Evolutionary conservation across 2,329 filamentous ascomycete genomes (phyloP), one percentile per base, ranked within the genome.

Genomic region (Fusarium sp.): DNA sequence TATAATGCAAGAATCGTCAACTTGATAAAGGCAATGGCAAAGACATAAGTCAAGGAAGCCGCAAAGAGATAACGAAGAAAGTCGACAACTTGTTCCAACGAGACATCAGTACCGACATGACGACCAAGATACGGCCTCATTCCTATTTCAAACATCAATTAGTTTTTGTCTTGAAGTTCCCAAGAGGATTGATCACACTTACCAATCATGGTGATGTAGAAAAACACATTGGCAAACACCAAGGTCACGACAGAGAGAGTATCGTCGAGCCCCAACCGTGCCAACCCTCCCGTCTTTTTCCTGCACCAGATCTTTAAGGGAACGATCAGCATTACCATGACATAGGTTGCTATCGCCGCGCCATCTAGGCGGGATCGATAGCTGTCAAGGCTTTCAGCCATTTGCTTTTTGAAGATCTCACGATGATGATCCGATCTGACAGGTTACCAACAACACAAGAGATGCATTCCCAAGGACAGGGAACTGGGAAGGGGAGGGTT

Each of bases 201-300:
- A 14, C 51, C 51, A 13, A 55, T 33, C 51, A 55, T 55, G 31
- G 51, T 40, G 31, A 55, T 23, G 33, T 40, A 55, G 51, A 55
- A 55, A 16, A 55, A 55, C 9, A 55, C 51, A 40, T 55, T 55
- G 13, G 20, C 51, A 55, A 55, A 55, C 20, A 38, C 51, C 51
- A 55, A 14, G 4, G 51, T 55, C 4, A 55, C 18, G 6, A 55
- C 51, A 6, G 51, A 36, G 51, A 55, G 51, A 6, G 51, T 23
- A 55, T 55, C 51, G 33, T 55, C 51, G 4, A 33, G 31, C 20
- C 51, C 51, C 13, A 55, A 20, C 33, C 51, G 25, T 20, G 27
- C 51, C 51, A 33, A 18, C 14, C 51, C 51, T 16, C 51, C 51
- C n/a, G 51, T 29, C 33, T 55, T 55, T 34, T 55, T 55, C 20